A percentile compares a stretch with the other conserved stretches of the same genome.
phyloP scores from a whole-genome alignment of 805 yeast genomes.

The Saturnispora silvae region DNA sequence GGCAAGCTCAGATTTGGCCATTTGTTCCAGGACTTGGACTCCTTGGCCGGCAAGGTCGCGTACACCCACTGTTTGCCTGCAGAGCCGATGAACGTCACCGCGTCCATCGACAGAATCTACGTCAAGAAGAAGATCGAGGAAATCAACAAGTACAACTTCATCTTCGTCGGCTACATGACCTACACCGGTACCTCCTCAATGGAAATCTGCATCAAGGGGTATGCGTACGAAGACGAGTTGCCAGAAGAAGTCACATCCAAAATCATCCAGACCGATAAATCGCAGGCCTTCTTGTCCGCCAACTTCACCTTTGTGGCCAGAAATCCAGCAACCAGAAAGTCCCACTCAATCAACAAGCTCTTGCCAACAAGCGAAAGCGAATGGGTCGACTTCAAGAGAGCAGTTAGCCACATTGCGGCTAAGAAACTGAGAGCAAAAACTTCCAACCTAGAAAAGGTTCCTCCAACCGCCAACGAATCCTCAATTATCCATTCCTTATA shows the following conservation, averaged over 20 bases:
- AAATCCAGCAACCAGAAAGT: conserved; percentile 83
- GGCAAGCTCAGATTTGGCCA: conserved; percentile 93
- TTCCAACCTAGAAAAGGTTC: conserved; percentile 46
- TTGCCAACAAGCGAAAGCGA: conserved; percentile 67
- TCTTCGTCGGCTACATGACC: conserved; percentile 82
- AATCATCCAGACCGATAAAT: conserved; percentile 39
- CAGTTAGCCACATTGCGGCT: conserved; percentile 81
- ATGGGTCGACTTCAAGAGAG: conserved; percentile 76
- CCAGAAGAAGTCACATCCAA: conserved; percentile 42
- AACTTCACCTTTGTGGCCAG: conserved; percentile 94
- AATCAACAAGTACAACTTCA: conserved; percentile 61
- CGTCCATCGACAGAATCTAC: conserved; percentile 85
- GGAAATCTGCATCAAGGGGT: conserved; percentile 90
- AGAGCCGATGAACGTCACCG: conserved; percentile 91
- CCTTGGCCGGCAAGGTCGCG: conserved; percentile 89
- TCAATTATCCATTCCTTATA: conserved; percentile 69
- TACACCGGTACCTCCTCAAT: conserved; percentile 94
- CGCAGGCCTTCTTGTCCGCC: conserved; percentile 73
- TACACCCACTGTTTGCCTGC: conserved; percentile 92
- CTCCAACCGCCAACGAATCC: conserved; percentile 74
- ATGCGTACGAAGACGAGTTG: conserved; percentile 50
- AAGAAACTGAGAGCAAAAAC: conserved; percentile 69
- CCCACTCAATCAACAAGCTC: conserved; percentile 75
- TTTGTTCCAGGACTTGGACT: conserved; percentile 87
- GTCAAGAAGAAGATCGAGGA: conserved; percentile 79